These are phyloP conservation scores for Trypanosoma lewisi DNA, from an alignment of 208 protist species.

Conservation along the genomic window DNA sequence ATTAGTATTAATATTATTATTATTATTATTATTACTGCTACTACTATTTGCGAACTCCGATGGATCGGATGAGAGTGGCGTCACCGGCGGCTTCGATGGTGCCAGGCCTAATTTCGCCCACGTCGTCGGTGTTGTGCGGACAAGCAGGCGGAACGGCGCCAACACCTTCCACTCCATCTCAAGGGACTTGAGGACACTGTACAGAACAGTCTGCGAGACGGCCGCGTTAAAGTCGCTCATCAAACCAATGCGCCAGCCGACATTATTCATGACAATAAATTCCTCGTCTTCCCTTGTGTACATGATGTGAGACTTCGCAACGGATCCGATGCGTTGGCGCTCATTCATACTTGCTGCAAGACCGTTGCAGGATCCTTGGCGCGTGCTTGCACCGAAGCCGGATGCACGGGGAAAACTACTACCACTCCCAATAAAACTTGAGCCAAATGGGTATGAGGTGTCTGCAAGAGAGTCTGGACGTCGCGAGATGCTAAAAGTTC, in stretches of 20 bases:
- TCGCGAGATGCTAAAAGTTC: slow-evolving; percentile 27
- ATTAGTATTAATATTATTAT: neutral
- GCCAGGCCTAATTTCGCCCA: slow-evolving; percentile 36
- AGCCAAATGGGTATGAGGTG: slow-evolving; percentile 8
- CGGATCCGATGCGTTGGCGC: slow-evolving; percentile 71
- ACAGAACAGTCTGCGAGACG: slow-evolving; percentile 48
- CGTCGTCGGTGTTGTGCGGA: slow-evolving; percentile 55
- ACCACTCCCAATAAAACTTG: slow-evolving; percentile 16
- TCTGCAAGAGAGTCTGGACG: slow-evolving; percentile 16
- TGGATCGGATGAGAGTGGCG: slow-evolving; percentile 7
- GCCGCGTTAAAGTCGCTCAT: slow-evolving; percentile 80
- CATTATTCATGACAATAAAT: slow-evolving; percentile 79
- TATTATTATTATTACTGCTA: neutral
- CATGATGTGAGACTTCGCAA: slow-evolving; percentile 66
- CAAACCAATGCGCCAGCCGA: slow-evolving; percentile 86
- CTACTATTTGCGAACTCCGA: neutral
- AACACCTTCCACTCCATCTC: slow-evolving; percentile 87
- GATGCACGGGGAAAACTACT: slow-evolving; percentile 27
- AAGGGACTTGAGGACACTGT: slow-evolving; percentile 51
- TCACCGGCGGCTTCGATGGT: neutral
- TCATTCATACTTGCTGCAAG: slow-evolving; percentile 41
- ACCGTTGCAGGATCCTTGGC: slow-evolving; percentile 22
- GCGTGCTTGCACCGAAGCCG: slow-evolving; percentile 18
- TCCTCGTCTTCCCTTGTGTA: slow-evolving; percentile 79
- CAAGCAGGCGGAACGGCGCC: slow-evolving; percentile 64